Evolutionary conservation across 2,329 filamentous ascomycete species (phyloP).

Genomic region (Fusarium napiforme): DNA sequence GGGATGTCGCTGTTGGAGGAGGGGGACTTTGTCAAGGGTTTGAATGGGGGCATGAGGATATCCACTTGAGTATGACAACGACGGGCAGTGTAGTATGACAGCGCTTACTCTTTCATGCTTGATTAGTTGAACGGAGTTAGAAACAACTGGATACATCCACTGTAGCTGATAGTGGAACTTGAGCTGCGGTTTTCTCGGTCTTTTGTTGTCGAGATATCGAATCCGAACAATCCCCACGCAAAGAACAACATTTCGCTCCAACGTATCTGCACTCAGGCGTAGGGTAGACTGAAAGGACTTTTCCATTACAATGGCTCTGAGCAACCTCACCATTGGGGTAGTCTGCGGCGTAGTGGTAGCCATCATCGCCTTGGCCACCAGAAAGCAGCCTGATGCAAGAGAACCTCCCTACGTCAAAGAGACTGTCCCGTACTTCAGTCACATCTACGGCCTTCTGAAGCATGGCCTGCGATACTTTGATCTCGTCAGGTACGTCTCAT

Average conservation of each 20-base stretch:
- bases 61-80: not conserved
- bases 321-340: constrained; percentile 1
- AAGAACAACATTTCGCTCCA: not conserved
- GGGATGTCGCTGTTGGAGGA: not conserved
- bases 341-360: constrained; percentile 20
- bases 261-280: rapidly evolving
- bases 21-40: not conserved
- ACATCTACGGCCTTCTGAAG: constrained; percentile 29
- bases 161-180: not conserved
- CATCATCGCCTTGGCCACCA: not conserved
- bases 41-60: not conserved
- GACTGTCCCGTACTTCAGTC: constrained; percentile 18
- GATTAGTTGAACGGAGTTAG: not conserved
- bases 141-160: not conserved
- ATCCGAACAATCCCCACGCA: not conserved
- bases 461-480: constrained; percentile 37
- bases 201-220: not conserved
- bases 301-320: constrained; percentile 8
- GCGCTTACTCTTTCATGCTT: not conserved
- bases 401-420: constrained; percentile 31
- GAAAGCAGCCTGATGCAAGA: constrained; percentile 18
- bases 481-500: constrained; percentile 14
- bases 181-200: too few relatives aligned
- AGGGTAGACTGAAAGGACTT: not conserved
- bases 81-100: not conserved